Conservation (phyloP, 345 rosid species). For the Luvunga scandens region DNA sequence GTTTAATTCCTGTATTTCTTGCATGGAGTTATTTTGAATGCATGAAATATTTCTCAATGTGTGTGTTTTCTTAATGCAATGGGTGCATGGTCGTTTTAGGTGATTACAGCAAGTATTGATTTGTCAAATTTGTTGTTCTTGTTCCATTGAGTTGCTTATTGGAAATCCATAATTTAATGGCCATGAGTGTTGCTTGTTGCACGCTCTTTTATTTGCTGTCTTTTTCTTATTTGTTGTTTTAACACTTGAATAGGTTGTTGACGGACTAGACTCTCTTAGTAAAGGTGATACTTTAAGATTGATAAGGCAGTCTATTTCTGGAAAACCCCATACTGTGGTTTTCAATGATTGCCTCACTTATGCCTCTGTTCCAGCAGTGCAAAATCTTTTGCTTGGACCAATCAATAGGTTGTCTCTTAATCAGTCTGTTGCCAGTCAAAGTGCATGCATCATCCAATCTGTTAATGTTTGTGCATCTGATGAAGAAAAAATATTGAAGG, state of each 20-base stretch:
- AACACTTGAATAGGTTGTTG: constrained; percentile 54
- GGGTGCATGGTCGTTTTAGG: neutral
- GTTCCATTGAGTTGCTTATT: neutral
- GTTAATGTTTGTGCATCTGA: constrained; percentile 40
- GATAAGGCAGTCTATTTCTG: constrained; percentile 56
- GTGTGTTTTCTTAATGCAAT: neutral
- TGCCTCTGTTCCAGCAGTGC: constrained; percentile 30
- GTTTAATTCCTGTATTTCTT: neutral
- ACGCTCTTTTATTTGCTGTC: neutral
- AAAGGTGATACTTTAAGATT: constrained; percentile 45
- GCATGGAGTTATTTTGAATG: neutral
- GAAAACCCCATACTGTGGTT: constrained; percentile 48
- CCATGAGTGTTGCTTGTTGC: neutral
- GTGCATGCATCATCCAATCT: constrained; percentile 49
- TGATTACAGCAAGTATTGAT: neutral
- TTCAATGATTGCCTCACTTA: constrained; percentile 39
- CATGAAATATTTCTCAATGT: neutral
- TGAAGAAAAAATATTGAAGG: constrained; percentile 49
- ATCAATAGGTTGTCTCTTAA: constrained; percentile 41
- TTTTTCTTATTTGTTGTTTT: constrained; percentile 14
- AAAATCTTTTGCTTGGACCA: constrained; percentile 40
- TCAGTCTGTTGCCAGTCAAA: constrained; percentile 47
- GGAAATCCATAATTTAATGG: neutral
- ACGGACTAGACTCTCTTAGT: constrained; percentile 45
- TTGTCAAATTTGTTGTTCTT: neutral